Evolutionary conservation across 176 grass and related monocot genomes (phyloP).

Genomic region (Ananas comosus): DNA sequence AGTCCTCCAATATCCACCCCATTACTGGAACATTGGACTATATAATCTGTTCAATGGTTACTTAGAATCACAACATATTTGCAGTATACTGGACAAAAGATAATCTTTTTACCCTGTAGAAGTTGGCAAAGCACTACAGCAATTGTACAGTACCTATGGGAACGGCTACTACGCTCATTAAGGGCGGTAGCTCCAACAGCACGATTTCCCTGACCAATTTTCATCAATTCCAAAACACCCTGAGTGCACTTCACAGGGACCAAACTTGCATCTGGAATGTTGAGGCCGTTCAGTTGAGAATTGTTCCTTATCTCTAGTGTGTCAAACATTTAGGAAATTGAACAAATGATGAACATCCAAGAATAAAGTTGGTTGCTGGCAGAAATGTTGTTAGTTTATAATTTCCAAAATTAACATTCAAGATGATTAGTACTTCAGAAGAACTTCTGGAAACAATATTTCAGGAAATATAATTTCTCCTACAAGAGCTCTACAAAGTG

Average conservation of each 20-base stretch:
- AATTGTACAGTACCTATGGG: slow-evolving; percentile 54
- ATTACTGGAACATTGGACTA: not conserved
- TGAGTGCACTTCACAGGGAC: slow-evolving; percentile 57
- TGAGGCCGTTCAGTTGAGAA: slow-evolving; percentile 80
- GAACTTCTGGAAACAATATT: not conserved
- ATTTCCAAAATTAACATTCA: too few species aligned
- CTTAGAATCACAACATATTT: not conserved
- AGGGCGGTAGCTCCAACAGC: slow-evolving; percentile 66
- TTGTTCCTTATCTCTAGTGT: slow-evolving; percentile 93
- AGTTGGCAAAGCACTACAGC: not conserved
- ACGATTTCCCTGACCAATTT: slow-evolving; percentile 62
- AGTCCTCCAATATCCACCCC: too few species aligned
- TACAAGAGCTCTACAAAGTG: not conserved
- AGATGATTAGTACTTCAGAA: not conserved
- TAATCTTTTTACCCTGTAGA: not conserved
- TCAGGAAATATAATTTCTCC: not conserved
- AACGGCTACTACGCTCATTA: slow-evolving; percentile 91
- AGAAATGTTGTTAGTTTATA: too few species aligned
- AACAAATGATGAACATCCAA: not conserved
- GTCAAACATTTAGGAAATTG: slow-evolving; percentile 22
- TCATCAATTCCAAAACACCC: slow-evolving; percentile 85
- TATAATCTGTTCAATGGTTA: not conserved
- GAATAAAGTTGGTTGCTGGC: too few species aligned
- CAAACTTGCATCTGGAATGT: slow-evolving; percentile 81
- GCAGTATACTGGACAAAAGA: not conserved